Evolutionary conservation across 495 filamentous ascomycete species (phyloP), one percentile per base, ranked within the genome.

Genomic region (Aspergillus mulundensis): DNA sequence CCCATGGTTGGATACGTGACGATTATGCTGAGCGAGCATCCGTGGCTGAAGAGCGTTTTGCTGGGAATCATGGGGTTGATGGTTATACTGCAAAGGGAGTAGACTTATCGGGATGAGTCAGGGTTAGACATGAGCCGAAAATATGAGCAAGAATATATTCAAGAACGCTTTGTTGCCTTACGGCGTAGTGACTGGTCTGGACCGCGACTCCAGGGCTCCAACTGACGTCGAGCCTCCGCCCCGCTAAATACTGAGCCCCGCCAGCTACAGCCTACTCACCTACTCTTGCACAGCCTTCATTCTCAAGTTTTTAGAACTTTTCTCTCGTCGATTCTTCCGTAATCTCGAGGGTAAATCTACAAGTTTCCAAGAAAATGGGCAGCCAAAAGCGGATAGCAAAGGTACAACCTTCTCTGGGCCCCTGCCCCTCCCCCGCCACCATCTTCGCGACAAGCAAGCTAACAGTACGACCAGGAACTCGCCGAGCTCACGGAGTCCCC

Each of bases 1-100:
- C 94, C 94, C 0, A 90, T 91, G 65, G 92, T 99, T 4, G 94
- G 94, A 40, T 99, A 97, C 66, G 92, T 97, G 28, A 99, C 94
- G 8, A 99, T 99, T 64, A 80, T 99, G 74, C 78, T 99, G 50
- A 91, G 87, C 54, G 94, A 99, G 70, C 87, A 99, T 68, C 94
- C 95, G 16, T 97, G 94, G 95, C 64, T 97, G 61, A 99, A 99
- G 82, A 92, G 87, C 14, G 91, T 86, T 1, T 85, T 97, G 81
- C 68, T 99, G 64, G 93, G 90, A 3, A 75, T 97, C 5, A 99
- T 99, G 94, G 94, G 94, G 0, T 66, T 97, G 63, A 85, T 95
- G 77, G 95, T 97, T 12, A 86, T 97, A 16, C 71, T 97, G 64
- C 95, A 99, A 70, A 75, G 94, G 64, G 94, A 98, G 72, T 57